These are phyloP conservation scores for Delonix regia DNA, from an alignment of 306 rosid genomes.

Conservation along the genomic window DNA sequence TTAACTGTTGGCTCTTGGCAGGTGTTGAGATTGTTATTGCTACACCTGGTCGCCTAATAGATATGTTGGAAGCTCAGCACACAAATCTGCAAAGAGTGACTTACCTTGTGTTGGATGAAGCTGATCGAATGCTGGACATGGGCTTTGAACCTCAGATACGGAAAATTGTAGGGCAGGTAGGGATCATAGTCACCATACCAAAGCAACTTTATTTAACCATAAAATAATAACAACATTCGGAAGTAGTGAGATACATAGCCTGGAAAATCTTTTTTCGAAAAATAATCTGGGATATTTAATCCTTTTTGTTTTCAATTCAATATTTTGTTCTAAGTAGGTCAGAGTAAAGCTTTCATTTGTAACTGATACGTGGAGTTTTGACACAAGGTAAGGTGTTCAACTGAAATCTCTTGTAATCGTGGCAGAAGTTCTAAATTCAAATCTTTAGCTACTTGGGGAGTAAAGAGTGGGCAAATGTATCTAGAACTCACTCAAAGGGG, in stretches of 20 bases:
- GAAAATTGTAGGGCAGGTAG: conserved; percentile 82
- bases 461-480: not conserved
- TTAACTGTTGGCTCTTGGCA: conserved; percentile 40
- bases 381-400: not conserved
- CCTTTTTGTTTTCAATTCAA: not conserved
- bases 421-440: not conserved
- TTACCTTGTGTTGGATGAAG: conserved; percentile 92
- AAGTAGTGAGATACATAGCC: not conserved
- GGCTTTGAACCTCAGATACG: conserved; percentile 98
- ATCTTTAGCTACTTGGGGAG: not conserved
- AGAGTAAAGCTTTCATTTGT: not conserved
- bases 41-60: conserved; percentile 94
- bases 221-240: not conserved
- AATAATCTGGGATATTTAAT: not conserved
- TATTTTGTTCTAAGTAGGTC: not conserved
- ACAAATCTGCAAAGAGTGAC: conserved; percentile 92
- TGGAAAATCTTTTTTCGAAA: not conserved
- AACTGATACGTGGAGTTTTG: not conserved
- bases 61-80: conserved; percentile 95
- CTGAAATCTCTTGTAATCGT: not conserved
- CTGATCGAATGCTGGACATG: conserved; percentile 99
- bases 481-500: not conserved
- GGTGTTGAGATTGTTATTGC: conserved; percentile 96
- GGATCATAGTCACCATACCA: not conserved
- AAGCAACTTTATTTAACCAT: not conserved